Conservation (phyloP, 352 stramenopile species). For the Globisporangium viniferum region DNA sequence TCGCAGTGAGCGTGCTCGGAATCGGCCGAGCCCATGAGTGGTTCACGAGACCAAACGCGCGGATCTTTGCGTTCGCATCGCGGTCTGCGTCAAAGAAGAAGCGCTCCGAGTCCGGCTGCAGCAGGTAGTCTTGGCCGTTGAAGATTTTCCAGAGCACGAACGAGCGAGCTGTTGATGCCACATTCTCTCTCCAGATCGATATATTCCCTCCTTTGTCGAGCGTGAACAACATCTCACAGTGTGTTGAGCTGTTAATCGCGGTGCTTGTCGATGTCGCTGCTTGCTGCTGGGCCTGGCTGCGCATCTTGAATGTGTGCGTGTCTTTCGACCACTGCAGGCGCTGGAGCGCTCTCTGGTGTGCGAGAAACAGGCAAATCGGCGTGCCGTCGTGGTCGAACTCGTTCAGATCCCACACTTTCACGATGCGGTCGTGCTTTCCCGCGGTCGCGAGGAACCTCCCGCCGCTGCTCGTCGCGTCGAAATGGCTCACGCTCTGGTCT, state of each 20-base stretch:
- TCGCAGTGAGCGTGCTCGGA: conserved; percentile 11
- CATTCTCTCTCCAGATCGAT: conserved; percentile 76
- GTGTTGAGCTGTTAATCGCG: background rate
- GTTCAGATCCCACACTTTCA: conserved; percentile 67
- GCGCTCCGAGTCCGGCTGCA: conserved; percentile 17
- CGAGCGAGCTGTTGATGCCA: conserved; percentile 30
- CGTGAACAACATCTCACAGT: conserved; percentile 68
- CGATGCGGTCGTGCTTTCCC: conserved; percentile 52
- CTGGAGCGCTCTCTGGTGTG: conserved; percentile 57
- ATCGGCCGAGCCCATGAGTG: conserved; percentile 25
- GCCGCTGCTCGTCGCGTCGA: conserved; percentile 51
- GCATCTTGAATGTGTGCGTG: conserved; percentile 46
- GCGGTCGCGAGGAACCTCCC: conserved; percentile 65
- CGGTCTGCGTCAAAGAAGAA: conserved; percentile 17
- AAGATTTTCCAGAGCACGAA: conserved; percentile 78
- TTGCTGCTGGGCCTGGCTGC: conserved; percentile 5
- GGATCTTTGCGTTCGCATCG: conserved; percentile 7
- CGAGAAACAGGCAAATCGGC: conserved; percentile 57
- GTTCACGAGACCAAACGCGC: conserved; percentile 30
- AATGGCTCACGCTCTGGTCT: conserved; percentile 34
- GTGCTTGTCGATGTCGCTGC: conserved; percentile 10
- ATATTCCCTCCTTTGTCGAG: conserved; percentile 61
- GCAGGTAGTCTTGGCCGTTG: conserved; percentile 29
- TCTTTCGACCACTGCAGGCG: conserved; percentile 54
- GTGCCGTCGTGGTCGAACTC: conserved; percentile 50